These are phyloP conservation scores for Populus tomentosa DNA, from an alignment of 441 rosid genomes.

Conservation along the genomic window DNA sequence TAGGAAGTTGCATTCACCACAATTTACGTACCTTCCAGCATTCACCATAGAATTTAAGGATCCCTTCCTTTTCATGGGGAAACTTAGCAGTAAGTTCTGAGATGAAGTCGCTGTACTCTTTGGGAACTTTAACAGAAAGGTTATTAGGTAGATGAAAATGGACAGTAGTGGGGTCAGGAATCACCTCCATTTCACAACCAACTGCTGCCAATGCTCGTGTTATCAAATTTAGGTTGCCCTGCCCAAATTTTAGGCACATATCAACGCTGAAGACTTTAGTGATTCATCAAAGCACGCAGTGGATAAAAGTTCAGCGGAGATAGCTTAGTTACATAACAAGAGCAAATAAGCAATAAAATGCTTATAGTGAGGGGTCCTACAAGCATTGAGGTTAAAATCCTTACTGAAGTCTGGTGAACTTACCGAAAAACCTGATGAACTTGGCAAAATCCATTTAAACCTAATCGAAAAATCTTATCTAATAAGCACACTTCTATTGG, in stretches of 20 bases:
- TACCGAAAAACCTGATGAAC: background rate
- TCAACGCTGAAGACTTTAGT: background rate
- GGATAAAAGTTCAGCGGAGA: background rate
- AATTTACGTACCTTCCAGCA: constrained; percentile 80
- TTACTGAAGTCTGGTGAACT: background rate
- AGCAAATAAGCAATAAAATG: background rate
- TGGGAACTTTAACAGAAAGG: constrained; percentile 75
- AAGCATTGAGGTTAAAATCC: background rate
- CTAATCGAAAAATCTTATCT: no score
- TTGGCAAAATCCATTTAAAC: no score
- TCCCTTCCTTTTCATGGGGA: constrained; percentile 87
- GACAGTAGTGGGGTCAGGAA: constrained; percentile 92
- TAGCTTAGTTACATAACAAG: background rate
- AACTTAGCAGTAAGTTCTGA: constrained; percentile 61
- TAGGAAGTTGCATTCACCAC: constrained; percentile 20
- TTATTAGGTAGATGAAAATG: constrained; percentile 87
- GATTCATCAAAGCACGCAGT: background rate
- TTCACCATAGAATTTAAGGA: constrained; percentile 66
- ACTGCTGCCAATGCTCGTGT: constrained; percentile 88
- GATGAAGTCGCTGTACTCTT: constrained; percentile 63
- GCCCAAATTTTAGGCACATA: constrained; percentile 28
- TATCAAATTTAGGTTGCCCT: constrained; percentile 92
- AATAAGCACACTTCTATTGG: background rate
- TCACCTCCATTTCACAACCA: constrained; percentile 82
- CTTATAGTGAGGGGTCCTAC: background rate